phyloP scores from a whole-genome alignment of 768 basidiomycete genomes.

The Tylopilus vinaceipallidus region DNA sequence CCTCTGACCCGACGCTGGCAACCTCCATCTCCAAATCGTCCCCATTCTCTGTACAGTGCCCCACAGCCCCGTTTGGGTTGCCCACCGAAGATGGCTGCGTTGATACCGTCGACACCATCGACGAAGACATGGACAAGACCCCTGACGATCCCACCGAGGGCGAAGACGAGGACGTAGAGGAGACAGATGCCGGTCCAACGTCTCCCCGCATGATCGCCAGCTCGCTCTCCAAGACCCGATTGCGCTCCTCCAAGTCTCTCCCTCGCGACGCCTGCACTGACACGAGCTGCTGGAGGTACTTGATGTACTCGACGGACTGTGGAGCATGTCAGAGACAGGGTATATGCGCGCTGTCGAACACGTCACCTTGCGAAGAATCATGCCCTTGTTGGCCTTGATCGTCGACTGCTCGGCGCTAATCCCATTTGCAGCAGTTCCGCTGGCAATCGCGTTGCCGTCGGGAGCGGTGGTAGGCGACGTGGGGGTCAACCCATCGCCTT shows the following conservation, averaged over 20 bases:
- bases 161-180: constrained; percentile 19
- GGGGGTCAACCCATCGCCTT: constrained; percentile 23
- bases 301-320: constrained; percentile 51
- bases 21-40: constrained; percentile 25
- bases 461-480: constrained; percentile 21
- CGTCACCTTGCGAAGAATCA: constrained; percentile 78
- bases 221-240: constrained; percentile 41
- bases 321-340: background rate
- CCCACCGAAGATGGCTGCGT: constrained; percentile 11
- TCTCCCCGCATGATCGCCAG: constrained; percentile 25
- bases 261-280: constrained; percentile 75
- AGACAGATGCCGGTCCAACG: constrained; percentile 1
- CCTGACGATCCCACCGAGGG: constrained; percentile 17
- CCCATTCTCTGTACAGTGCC: background rate
- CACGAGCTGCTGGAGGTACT: constrained; percentile 86
- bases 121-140: constrained; percentile 20
- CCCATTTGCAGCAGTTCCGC: constrained; percentile 3
- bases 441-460: constrained; percentile 6
- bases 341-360: background rate
- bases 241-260: constrained; percentile 73
- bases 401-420: constrained; percentile 35
- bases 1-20: background rate
- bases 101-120: background rate
- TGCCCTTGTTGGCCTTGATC: constrained; percentile 93
- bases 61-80: background rate